Base-by-base conservation (phyloP, 2,329 filamentous ascomycete genomes). In the Beauveria pseudobassiana region DNA sequence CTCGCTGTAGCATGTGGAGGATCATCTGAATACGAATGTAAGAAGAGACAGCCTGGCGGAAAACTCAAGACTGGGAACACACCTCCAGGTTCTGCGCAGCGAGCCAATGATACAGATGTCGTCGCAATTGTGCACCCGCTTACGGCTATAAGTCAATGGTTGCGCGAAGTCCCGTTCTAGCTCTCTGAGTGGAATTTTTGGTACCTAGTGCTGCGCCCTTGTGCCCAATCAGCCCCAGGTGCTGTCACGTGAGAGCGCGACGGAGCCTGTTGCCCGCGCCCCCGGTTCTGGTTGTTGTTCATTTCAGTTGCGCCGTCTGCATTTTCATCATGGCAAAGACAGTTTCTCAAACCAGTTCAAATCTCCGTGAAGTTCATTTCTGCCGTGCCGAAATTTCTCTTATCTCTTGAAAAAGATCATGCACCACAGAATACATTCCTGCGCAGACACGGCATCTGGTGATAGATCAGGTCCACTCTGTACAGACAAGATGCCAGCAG, bases 401-500 rank as follows among this genome's bases (percentile, higher is more conserved):
- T 7, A 48, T 48, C 20, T 14, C 18, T 5, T 10, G 8, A 38
- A 28, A 49, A 20, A 40, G 30, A 49, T 20, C 5, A 58, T 50
- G 45, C 9, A 10, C 3, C 26, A n/a, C 22, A 10, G 18, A 18
- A 26, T 14, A n/a, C 24, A 26, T 16, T 16, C 14, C 9, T 20
- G 12, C 14, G 22, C 16, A 18, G 46, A 40, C 45, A 42, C 56
- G 34, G 24, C 10, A 43, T 50, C 34, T 51, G 14, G 52, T 52
- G 5, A 28, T 18, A 9, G 22, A 26, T 30, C 40, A 22, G 57
- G n/a, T 59, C 59, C 43, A 54, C 50, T 34, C 16, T 16, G 8
- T 3, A 16, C 40, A 26, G n/a, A 24, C 69, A 82, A 69, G 30
- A 96, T 96, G 92, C 89, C 90, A 60, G 77, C 80, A 18, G 82